Percentiles rank a stretch among this genome's conserved stretches.
These are phyloP conservation scores for Erigeron canadensis DNA, from an alignment of 129 eudicot genomes.

Conservation along the genomic window DNA sequence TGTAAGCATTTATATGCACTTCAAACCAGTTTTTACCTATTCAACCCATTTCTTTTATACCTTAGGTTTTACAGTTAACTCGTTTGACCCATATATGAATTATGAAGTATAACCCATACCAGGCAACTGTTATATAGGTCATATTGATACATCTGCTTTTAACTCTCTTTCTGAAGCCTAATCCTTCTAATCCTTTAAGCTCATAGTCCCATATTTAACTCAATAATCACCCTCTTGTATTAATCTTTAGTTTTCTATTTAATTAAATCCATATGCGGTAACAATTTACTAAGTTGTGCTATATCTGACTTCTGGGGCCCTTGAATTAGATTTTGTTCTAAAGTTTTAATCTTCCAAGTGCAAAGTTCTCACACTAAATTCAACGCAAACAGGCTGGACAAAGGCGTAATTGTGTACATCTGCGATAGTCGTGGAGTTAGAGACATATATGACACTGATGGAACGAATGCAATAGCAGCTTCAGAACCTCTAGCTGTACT, in stretches of 20 bases:
- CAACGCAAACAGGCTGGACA: slow-evolving; percentile 69
- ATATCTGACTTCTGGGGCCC: not conserved
- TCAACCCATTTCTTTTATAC: too few species aligned
- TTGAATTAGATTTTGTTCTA: not conserved
- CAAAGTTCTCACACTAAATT: slow-evolving; percentile 25
- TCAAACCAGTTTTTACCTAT: too few species aligned
- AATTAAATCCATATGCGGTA: slow-evolving; percentile 5
- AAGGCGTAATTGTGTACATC: slow-evolving; percentile 94
- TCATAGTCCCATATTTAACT: not conserved
- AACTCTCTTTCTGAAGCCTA: too few species aligned
- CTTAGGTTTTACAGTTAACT: too few species aligned
- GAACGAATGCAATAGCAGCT: slow-evolving; percentile 79
- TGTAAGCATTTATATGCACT: too few species aligned
- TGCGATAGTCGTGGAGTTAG: slow-evolving; percentile 97
- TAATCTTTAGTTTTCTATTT: not conserved
- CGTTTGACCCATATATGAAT: too few species aligned
- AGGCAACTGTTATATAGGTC: too few species aligned
- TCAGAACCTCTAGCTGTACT: slow-evolving; percentile 91
- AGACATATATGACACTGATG: slow-evolving; percentile 94
- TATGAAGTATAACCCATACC: too few species aligned
- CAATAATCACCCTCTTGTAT: not conserved
- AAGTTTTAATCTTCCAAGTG: slow-evolving; percentile 9
- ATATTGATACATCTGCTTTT: too few species aligned
- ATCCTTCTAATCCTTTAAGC: not conserved
- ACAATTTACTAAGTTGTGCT: not conserved